Evolutionary conservation across 345 rosid species (phyloP).

Genomic region (Cardiospermum halicacabum): DNA sequence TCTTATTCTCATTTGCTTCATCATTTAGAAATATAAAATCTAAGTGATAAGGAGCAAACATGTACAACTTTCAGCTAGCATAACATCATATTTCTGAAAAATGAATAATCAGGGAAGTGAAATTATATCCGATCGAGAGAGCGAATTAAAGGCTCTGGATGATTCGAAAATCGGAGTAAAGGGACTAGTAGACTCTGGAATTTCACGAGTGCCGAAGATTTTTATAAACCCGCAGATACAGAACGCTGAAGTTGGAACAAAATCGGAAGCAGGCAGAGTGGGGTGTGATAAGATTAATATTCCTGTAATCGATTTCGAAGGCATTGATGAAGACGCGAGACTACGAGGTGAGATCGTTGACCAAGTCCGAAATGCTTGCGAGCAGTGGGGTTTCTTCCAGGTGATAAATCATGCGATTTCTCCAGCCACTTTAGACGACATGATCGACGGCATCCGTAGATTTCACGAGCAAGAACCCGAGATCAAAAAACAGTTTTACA

Average conservation of each 20-base stretch:
- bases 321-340: slow-evolving; percentile 1
- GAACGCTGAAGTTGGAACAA: background rate
- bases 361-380: slow-evolving; percentile 27
- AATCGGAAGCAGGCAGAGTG: background rate
- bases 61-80: background rate
- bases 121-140: slow-evolving; percentile 11
- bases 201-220: slow-evolving; percentile 24
- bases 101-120: background rate
- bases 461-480: slow-evolving; percentile 36
- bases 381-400: slow-evolving; percentile 48
- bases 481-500: slow-evolving; percentile 31
- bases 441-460: slow-evolving; percentile 25
- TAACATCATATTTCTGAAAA: background rate
- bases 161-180: slow-evolving; percentile 29
- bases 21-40: background rate
- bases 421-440: slow-evolving; percentile 20
- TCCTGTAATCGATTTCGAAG: slow-evolving; percentile 36
- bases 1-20: too few species aligned
- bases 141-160: slow-evolving; percentile 19
- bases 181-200: slow-evolving; percentile 37
- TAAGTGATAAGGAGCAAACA: background rate
- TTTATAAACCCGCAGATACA: slow-evolving; percentile 21
- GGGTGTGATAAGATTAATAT: slow-evolving; percentile 6
- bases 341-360: slow-evolving; percentile 18
- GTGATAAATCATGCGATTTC: slow-evolving; percentile 45